Evolutionary conservation across 805 yeast genomes (phyloP).

Genomic region (Wickerhamiella qilinensis): DNA sequence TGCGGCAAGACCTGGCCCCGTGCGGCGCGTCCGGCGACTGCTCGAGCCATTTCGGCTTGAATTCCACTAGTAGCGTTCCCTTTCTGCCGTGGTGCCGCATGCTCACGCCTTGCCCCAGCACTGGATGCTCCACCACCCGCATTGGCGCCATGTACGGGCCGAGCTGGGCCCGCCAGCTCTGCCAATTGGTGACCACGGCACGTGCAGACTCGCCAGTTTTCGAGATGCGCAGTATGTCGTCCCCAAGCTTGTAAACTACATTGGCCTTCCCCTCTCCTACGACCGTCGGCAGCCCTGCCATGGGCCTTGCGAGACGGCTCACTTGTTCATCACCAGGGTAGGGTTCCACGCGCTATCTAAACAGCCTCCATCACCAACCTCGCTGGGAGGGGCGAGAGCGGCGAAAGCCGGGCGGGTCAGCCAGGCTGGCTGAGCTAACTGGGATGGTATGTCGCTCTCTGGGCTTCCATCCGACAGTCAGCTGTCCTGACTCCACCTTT

Average conservation of each 20-base stretch:
- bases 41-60: slow-evolving; percentile 49
- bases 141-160: slow-evolving; percentile 9
- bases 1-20: slow-evolving; percentile 31
- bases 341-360: too few relatives aligned
- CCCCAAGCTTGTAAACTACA: slow-evolving; percentile 17
- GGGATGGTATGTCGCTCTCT: too few relatives aligned
- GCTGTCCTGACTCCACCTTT: too few relatives aligned
- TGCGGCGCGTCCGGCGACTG: slow-evolving; percentile 28
- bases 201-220: slow-evolving; percentile 23
- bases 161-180: slow-evolving; percentile 11
- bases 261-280: slow-evolving; percentile 8
- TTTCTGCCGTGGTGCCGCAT: slow-evolving; percentile 12
- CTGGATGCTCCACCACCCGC: slow-evolving; percentile 5
- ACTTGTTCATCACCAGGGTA: too few relatives aligned
- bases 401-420: too few relatives aligned
- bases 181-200: slow-evolving; percentile 20
- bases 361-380: too few relatives aligned
- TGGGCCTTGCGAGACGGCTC: too few relatives aligned
- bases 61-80: slow-evolving; percentile 26
- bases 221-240: slow-evolving; percentile 23
- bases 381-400: too few relatives aligned
- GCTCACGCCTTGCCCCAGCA: slow-evolving; percentile 6
- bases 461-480: too few relatives aligned
- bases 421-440: too few relatives aligned
- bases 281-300: too few relatives aligned